A percentile compares a stretch with the other conserved stretches of the same genome.
phyloP scores from a whole-genome alignment of 208 protist genomes.

The Leishmania tarentolae region DNA sequence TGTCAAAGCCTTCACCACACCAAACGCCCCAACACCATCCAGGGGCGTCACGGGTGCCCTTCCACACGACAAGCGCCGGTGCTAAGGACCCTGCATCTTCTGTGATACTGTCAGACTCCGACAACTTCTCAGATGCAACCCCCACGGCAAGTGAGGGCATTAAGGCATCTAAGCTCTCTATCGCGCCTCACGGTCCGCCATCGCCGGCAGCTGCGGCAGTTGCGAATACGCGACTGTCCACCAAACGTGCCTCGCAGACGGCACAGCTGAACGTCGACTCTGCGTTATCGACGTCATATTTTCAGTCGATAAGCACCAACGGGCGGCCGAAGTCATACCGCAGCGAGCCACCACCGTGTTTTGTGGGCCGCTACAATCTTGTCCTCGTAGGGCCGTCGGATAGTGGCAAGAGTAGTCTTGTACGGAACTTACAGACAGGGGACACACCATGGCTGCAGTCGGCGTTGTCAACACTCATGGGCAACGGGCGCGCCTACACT shows the following conservation, averaged over 20 bases:
- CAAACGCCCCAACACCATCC: conserved; percentile 1
- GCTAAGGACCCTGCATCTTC: not conserved
- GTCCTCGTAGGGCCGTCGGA: conserved; percentile 60
- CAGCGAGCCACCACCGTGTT: conserved; percentile 24
- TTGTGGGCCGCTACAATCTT: conserved; percentile 74
- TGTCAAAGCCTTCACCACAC: not conserved
- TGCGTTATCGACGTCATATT: not conserved
- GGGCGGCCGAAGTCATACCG: conserved; percentile 5
- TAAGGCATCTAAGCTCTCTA: not conserved
- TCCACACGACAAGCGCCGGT: not conserved
- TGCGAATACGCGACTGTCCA: conserved; percentile 11
- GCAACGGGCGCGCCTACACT: not conserved
- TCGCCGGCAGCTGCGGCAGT: not conserved
- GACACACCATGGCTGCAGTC: conserved; percentile 47
- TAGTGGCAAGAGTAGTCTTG: conserved; percentile 60
- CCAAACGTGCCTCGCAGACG: conserved; percentile 8
- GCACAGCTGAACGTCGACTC: conserved; percentile 11
- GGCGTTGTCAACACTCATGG: conserved; percentile 44
- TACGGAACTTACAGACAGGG: conserved; percentile 55
- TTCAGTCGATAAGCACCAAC: conserved; percentile 18
- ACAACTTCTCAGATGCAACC: not conserved
- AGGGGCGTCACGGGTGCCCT: not conserved
- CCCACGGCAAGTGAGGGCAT: too few species aligned
- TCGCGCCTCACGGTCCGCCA: not conserved
- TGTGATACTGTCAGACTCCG: not conserved